Percentiles rank a stretch among this genome's conserved stretches.
phyloP scores from a whole-genome alignment of 2,329 filamentous ascomycete genomes.

The Hymenoscyphus albidus region DNA sequence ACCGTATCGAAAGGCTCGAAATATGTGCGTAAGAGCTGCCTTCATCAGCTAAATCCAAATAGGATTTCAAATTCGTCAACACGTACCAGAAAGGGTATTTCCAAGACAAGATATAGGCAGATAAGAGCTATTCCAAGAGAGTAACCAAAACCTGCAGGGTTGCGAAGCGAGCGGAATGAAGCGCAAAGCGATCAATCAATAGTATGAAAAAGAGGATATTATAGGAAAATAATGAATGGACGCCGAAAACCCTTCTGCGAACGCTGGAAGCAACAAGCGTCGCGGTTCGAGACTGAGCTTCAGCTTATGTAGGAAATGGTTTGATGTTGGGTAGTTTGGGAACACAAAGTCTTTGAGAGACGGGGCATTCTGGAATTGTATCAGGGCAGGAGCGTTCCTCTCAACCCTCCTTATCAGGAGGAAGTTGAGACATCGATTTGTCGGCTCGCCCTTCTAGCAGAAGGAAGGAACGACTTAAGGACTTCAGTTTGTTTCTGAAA shows the following conservation, averaged over 20 bases:
- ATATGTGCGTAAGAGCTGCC: neutral
- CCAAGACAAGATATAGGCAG: neutral
- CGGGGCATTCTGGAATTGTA: neutral
- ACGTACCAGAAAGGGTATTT: neutral
- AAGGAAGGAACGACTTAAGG: neutral
- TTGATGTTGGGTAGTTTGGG: neutral
- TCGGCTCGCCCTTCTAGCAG: neutral
- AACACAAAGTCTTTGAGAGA: neutral
- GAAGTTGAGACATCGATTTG: neutral
- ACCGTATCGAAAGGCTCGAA: neutral
- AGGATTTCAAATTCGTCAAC: neutral
- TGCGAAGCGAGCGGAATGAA: neutral
- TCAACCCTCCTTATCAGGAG: neutral
- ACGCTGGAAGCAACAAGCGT: neutral
- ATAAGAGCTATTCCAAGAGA: neutral
- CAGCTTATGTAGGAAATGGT: neutral
- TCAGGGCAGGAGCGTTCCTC: neutral
- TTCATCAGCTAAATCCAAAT: neutral
- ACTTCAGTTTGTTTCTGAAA: neutral
- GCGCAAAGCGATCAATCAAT: neutral
- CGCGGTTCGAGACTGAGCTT: neutral
- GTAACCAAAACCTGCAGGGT: neutral
- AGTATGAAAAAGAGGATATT: neutral
- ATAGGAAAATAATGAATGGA: neutral
- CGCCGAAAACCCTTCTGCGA: neutral